Evolutionary conservation across 371 early-diverging fungal species (phyloP), one percentile per base, ranked within the genome.

Genomic region (Rhizopus delemar): DNA sequence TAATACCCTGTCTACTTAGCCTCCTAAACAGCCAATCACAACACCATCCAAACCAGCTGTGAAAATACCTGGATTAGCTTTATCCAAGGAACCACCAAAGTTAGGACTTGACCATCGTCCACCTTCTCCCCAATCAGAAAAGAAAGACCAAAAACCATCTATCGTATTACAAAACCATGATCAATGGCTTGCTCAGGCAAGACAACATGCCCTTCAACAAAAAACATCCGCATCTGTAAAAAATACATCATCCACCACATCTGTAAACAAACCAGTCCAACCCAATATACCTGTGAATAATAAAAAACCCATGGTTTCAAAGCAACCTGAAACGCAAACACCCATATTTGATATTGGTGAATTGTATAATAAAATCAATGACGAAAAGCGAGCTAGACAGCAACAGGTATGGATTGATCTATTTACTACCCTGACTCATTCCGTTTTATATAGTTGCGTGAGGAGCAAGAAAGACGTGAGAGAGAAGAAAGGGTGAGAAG

Each of bases 131-230:
- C 38, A 43, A 43, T 5, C 28, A 22, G 60, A 63, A 15, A 68
- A 63, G 22, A 68, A 68, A 49, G 59, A 62, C 16, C 35, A 48
- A 16, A 48, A 12, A 8, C 8, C 70, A 16, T 46, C 64, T 32
- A 45, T 59, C 32, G 59, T 61, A 2, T 51, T 75, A 5, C 66
- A 63, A 33, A 74, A 74, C 41, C 69, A 66, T 22, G 69, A 71
- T 38, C 69, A 69, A 51, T 75, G 75, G 75, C 35, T 66, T 8
- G 68, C 69, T n/a, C 46, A 67, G 8, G 69, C 71, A 8, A 58
- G 68, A 41, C 60, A 65, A 32, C 57, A 62, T 38, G 8, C 55
- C 8, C 62, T 31, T 50, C 54, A 48, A 13, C 61, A 28, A 31
- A 43, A 38, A n/a, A 3, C 60, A 29, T 15, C 41, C 38, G 22